Conservation (phyloP, 2,329 filamentous ascomycete species). For the Fusarium ambrosium region DNA sequence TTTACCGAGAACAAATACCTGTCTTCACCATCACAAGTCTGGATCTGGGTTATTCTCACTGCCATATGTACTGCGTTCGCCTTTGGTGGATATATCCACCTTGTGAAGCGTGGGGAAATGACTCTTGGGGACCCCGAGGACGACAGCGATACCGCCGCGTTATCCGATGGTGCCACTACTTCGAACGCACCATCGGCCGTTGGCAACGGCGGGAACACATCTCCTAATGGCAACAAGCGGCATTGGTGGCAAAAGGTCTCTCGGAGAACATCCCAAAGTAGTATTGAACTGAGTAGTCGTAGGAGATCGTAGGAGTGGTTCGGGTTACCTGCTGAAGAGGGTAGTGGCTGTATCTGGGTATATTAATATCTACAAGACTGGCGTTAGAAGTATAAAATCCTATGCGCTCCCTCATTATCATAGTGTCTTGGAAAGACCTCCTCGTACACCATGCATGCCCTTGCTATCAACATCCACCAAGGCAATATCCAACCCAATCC, state of each 20-base stretch:
- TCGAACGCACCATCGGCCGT: not conserved
- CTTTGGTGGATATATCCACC: not conserved
- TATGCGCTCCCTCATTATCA: not conserved
- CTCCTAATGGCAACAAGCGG: not conserved
- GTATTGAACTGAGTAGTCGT: not conserved
- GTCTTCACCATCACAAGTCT: not conserved
- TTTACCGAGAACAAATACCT: not conserved
- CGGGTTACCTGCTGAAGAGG: not conserved
- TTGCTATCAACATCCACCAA: not conserved
- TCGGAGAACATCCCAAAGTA: not conserved
- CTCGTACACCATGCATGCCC: too few relatives aligned
- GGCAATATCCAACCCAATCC: not conserved
- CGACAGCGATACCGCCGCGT: not conserved
- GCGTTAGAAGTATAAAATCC: not conserved
- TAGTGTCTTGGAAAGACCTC: not conserved
- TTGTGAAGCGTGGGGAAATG: not conserved
- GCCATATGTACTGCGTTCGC: not conserved
- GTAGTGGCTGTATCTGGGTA: not conserved
- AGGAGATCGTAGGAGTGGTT: not conserved
- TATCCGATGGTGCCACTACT: not conserved
- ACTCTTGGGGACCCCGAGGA: not conserved
- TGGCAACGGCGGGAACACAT: not conserved
- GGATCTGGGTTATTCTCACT: not conserved
- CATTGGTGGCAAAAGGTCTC: not conserved
- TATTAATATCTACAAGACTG: not conserved